A percentile compares a stretch with the other conserved stretches of the same genome.
Conservation (phyloP, 306 rosid species). For the Cucurbita argyrosperma region DNA sequence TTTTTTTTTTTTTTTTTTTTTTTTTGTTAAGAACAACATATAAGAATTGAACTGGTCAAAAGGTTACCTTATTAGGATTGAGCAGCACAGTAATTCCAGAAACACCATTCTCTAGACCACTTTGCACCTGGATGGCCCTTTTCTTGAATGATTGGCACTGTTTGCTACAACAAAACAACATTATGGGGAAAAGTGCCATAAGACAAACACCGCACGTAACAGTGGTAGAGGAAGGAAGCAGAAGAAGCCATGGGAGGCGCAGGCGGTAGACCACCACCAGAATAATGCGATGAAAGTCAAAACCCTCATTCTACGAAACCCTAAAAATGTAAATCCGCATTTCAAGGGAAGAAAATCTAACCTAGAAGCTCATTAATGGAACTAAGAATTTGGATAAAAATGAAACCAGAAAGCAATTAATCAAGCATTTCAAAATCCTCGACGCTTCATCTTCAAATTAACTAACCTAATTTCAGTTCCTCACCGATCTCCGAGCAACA, state of each 20-base stretch:
- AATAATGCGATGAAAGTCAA: background rate
- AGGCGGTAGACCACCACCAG: background rate
- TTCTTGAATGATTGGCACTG: slow-evolving; percentile 55
- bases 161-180: slow-evolving; percentile 26
- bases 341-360: background rate
- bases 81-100: slow-evolving; percentile 35
- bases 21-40: background rate
- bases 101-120: slow-evolving; percentile 33
- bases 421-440: background rate
- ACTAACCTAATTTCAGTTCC: background rate
- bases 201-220: background rate
- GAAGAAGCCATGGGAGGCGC: background rate
- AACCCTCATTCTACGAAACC: background rate
- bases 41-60: background rate
- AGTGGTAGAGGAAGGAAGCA: too few relatives aligned
- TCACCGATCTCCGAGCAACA: background rate
- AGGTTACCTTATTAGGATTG: slow-evolving; percentile 65
- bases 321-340: background rate
- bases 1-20: too few relatives aligned
- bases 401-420: background rate
- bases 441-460: background rate
- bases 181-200: background rate
- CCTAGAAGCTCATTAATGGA: background rate
- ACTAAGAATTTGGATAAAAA: background rate
- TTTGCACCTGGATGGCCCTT: slow-evolving; percentile 49